Percentiles rank a stretch among this genome's conserved stretches.
These are phyloP conservation scores for Umbilicus rupestris DNA, from an alignment of 164 flowering plant species.

Conservation along the genomic window DNA sequence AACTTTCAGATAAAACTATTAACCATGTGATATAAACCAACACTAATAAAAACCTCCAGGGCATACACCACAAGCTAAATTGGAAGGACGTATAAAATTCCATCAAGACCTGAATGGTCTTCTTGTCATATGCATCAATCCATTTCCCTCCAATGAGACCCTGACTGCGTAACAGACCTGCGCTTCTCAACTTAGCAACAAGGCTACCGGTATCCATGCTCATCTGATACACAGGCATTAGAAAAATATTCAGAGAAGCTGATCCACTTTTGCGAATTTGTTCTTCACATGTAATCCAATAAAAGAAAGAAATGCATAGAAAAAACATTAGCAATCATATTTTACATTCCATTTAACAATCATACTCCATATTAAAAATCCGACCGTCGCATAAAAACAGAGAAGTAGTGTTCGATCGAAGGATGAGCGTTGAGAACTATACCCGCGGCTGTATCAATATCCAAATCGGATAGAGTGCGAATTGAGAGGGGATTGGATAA, in stretches of 20 bases:
- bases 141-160: slow-evolving; percentile 89
- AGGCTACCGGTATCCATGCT: slow-evolving; percentile 40
- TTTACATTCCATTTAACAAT: not conserved
- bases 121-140: slow-evolving; percentile 73
- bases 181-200: slow-evolving; percentile 30
- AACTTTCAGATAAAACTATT: not conserved
- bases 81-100: not conserved
- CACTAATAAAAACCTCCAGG: not conserved
- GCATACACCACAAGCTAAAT: not conserved
- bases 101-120: slow-evolving; percentile 47
- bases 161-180: slow-evolving; percentile 53
- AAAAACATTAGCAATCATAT: not conserved
- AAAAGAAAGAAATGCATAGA: not conserved
- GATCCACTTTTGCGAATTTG: not conserved
- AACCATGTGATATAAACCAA: not conserved
- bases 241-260: too few species aligned
- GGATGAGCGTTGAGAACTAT: not conserved
- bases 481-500: not conserved
- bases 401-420: not conserved
- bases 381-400: too few species aligned
- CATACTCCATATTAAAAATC: too few species aligned
- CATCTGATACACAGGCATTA: slow-evolving; percentile 26
- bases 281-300: not conserved
- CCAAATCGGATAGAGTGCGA: not conserved
- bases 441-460: too few species aligned